A percentile compares a stretch with the other conserved stretches of the same genome.
phyloP scores from a whole-genome alignment of 2,329 filamentous ascomycete species.

The Epichloe hybrida region DNA sequence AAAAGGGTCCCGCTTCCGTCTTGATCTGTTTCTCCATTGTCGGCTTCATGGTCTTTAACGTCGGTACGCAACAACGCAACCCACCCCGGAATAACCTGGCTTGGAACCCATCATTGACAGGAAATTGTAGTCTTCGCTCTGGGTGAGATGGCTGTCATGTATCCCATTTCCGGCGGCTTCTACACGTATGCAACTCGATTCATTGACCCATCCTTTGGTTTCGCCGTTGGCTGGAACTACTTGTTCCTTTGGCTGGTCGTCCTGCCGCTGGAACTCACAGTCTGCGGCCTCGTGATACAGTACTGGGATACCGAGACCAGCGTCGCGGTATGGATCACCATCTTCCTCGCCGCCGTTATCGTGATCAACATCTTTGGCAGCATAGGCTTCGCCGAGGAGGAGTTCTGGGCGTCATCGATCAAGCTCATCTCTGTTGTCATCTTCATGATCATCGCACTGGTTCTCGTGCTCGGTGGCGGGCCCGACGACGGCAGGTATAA shows the following conservation, averaged over 20 bases:
- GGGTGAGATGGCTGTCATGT: constrained; percentile 48
- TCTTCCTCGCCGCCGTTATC: constrained; percentile 37
- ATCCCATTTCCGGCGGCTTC: constrained; percentile 49
- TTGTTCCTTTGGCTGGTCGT: constrained; percentile 38
- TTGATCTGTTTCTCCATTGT: constrained; percentile 40
- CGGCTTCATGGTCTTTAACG: constrained; percentile 38
- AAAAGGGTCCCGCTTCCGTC: constrained; percentile 25
- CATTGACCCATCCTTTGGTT: constrained; percentile 47
- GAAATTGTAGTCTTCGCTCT: constrained; percentile 36
- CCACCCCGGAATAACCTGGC: not conserved
- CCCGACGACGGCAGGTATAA: constrained; percentile 29
- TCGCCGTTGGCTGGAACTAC: constrained; percentile 35
- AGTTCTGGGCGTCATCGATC: constrained; percentile 40
- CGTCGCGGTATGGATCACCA: constrained; percentile 37
- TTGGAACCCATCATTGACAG: not conserved
- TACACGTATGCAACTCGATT: constrained; percentile 49
- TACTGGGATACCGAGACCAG: constrained; percentile 36
- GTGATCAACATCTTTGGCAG: constrained; percentile 42
- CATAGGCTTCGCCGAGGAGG: constrained; percentile 39
- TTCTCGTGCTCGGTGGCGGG: constrained; percentile 45
- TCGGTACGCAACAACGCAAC: constrained; percentile 11
- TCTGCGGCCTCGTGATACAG: constrained; percentile 34
- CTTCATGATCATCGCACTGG: constrained; percentile 47
- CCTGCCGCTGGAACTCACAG: constrained; percentile 36
- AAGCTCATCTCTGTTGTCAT: constrained; percentile 44